Conservation (phyloP, 805 yeast species). For the Candida piceae region DNA sequence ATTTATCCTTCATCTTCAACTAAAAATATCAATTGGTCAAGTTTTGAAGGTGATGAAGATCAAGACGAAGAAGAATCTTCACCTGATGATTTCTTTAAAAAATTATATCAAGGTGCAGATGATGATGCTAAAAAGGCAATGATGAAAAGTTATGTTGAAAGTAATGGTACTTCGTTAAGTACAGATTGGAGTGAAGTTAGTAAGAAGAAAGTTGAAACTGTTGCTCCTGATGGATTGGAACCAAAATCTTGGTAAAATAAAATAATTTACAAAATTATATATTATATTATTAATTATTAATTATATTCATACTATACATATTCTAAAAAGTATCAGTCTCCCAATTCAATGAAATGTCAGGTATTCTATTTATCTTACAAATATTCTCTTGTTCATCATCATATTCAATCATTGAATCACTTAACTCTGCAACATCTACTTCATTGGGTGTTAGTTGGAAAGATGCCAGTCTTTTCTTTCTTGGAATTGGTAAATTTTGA, state of each 20-base stretch:
- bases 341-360: conserved; percentile 16
- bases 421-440: conserved; percentile 26
- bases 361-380: conserved; percentile 4
- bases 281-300: too few relatives aligned
- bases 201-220: conserved; percentile 53
- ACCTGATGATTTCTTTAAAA: conserved; percentile 67
- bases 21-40: conserved; percentile 66
- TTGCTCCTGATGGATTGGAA: conserved; percentile 74
- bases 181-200: conserved; percentile 92
- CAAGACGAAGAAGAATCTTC: conserved; percentile 41
- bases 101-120: conserved; percentile 72
- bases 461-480: background rate
- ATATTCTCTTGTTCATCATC: conserved; percentile 19
- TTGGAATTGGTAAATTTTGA: conserved; percentile 1
- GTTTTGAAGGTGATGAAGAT: conserved; percentile 32
- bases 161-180: conserved; percentile 88
- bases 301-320: too few relatives aligned
- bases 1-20: conserved; percentile 63
- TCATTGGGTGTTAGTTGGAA: too few relatives aligned
- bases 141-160: conserved; percentile 94
- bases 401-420: conserved; percentile 27
- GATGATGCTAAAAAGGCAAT: conserved; percentile 88
- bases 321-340: conserved; percentile 17
- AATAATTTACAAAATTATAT: too few relatives aligned
- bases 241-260: conserved; percentile 51